Evolutionary conservation across 2,329 filamentous ascomycete species (phyloP).

Genomic region (Trichoderma cornu-damae): DNA sequence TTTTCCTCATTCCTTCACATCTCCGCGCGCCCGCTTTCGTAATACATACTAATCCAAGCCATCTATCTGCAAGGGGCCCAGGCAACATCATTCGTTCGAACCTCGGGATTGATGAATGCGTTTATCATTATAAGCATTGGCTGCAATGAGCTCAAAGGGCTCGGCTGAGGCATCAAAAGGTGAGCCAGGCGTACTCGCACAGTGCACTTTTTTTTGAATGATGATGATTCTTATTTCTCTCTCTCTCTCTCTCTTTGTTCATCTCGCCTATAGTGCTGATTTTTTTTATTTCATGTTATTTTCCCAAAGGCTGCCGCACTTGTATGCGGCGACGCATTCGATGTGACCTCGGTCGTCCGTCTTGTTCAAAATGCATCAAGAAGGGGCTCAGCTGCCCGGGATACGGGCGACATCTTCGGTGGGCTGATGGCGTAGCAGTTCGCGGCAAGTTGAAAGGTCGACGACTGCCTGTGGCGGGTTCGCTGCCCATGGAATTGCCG

Average conservation of each 20-base stretch:
- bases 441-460: slow-evolving; percentile 26
- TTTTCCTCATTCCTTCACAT: too few species aligned
- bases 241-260: too few species aligned
- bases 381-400: slow-evolving; percentile 29
- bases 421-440: slow-evolving; percentile 28
- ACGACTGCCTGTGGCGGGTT: slow-evolving; percentile 20
- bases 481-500: slow-evolving; percentile 3
- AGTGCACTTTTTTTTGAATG: neutral
- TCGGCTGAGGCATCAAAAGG: slow-evolving; percentile 14
- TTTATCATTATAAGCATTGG: neutral
- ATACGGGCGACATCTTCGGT: slow-evolving; percentile 27
- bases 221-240: too few species aligned
- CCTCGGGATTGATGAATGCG: slow-evolving; percentile 10
- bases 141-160: slow-evolving; percentile 16
- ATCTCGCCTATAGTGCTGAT: neutral
- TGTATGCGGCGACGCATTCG: slow-evolving; percentile 30
- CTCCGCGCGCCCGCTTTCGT: neutral
- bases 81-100: neutral
- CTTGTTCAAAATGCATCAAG: slow-evolving; percentile 28
- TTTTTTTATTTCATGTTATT: too few species aligned
- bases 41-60: neutral
- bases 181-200: neutral
- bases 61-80: neutral
- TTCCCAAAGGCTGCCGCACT: slow-evolving; percentile 25
- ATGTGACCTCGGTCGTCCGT: slow-evolving; percentile 26